Evolutionary conservation across 352 stramenopile genomes (phyloP), one percentile per base, ranked within the genome.

Genomic region (Phytopythium boreale): DNA sequence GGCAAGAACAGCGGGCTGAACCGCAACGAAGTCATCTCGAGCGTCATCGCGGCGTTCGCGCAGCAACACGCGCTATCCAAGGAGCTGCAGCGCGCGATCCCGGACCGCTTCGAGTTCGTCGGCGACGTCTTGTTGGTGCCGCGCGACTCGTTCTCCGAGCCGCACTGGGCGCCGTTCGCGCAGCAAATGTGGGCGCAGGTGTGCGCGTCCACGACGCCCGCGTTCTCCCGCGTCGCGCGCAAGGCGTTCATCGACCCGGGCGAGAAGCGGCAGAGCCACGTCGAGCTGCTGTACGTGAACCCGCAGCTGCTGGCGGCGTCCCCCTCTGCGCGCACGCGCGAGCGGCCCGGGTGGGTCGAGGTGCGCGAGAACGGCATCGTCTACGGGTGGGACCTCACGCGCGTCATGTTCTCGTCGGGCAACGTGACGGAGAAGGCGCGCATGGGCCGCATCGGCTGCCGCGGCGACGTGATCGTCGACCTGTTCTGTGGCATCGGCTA

Each of bases 401-500:
- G 85, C 56, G 95, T 98, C 34, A 99, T 99, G 97, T 99, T 99
- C 72, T 98, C 90, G 50, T 95, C 91, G 10, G 97, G 97, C 8
- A 99, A 99, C 68, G 90, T 98, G 50, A 97, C 95, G 2, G 97
- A 99, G 73, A 98, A 98, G 71, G 92, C 93, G 44, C 90, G 96
- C 27, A 98, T 98, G 81, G 96, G 79, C 31, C 76, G 56, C 31
- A 90, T 93, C 59, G 82, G 91, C 0, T 97, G 92, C 71, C 63
- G 66, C 20, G 87, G 76, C 24, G 94, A 99, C 61, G 75, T 88
- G 1, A 89, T 99, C 31, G 87, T 99, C 36, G 97, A 99, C 67
- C 80, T 99, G 50, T 99, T 98, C 64, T 96, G 93, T 41, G 97
- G 97, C n/a, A 99, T 99, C 71, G 97, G 97, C 17, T 99, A 99